Evolutionary conservation across 208 protist genomes (phyloP).

Genomic region (Strigomonas culicis): DNA sequence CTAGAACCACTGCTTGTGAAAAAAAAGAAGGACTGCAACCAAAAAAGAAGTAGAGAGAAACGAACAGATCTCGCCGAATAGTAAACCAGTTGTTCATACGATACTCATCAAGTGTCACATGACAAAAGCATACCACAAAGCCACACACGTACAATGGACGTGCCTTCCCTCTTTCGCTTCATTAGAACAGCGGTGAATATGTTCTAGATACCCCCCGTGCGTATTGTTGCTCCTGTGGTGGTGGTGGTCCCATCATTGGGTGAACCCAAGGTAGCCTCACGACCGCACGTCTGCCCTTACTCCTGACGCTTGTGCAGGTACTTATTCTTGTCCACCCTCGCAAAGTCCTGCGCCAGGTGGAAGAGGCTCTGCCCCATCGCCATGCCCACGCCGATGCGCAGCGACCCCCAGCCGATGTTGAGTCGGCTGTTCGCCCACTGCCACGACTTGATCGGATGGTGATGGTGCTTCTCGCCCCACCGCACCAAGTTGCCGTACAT

Average conservation of each 20-base stretch:
- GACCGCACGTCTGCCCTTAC: too few relatives aligned
- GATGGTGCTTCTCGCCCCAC: slow-evolving; percentile 19
- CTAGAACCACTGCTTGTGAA: neutral
- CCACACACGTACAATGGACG: neutral
- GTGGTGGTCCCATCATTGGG: too few relatives aligned
- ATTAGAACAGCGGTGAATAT: neutral
- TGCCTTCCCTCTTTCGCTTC: neutral
- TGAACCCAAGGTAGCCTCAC: too few relatives aligned
- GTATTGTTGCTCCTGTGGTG: too few relatives aligned
- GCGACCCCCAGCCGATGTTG: slow-evolving; percentile 89
- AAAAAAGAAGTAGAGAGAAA: neutral
- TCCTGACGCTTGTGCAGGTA: neutral
- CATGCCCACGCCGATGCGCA: slow-evolving; percentile 87
- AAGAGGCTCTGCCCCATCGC: slow-evolving; percentile 83
- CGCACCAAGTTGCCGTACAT: too few relatives aligned
- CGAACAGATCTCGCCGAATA: neutral
- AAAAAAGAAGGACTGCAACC: slow-evolving; percentile 3
- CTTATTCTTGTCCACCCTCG: slow-evolving; percentile 12
- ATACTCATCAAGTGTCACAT: neutral
- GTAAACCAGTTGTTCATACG: too few relatives aligned
- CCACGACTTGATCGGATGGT: slow-evolving; percentile 67
- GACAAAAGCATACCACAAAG: neutral
- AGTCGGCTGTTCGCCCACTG: slow-evolving; percentile 79
- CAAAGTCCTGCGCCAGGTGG: slow-evolving; percentile 61
- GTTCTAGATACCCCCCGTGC: too few relatives aligned